These are phyloP conservation scores for Cronartium quercuum DNA, from an alignment of 1,284 basidiomycete genomes.

Conservation along the genomic window DNA sequence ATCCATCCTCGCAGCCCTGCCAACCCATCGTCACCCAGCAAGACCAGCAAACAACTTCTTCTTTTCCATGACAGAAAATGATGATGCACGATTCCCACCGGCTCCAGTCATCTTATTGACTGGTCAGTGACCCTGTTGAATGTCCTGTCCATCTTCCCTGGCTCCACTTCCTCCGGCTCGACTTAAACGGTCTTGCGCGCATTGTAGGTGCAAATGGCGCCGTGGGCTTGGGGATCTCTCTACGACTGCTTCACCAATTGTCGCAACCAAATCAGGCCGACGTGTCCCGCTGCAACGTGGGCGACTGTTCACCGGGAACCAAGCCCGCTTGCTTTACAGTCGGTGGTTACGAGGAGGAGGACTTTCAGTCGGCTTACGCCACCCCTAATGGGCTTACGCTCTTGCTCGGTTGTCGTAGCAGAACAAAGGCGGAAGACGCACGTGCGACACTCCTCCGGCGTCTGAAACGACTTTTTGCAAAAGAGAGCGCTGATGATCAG, in stretches of 20 bases:
- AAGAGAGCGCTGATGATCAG: constrained; percentile 1
- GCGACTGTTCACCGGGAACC: constrained; percentile 8
- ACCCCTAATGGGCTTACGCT: constrained; percentile 48
- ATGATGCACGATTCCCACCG: not conserved
- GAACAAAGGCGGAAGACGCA: constrained; percentile 47
- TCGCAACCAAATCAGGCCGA: constrained; percentile 47
- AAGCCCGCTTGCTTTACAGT: not conserved
- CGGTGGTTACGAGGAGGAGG: not conserved
- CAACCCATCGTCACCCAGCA: too few species aligned
- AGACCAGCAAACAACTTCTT: too few species aligned
- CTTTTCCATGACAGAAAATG: not conserved
- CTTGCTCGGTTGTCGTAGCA: constrained; percentile 49
- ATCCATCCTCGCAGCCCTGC: too few species aligned
- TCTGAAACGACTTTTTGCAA: constrained; percentile 4
- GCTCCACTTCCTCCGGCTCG: not conserved
- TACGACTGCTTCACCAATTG: constrained; percentile 48
- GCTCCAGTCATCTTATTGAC: not conserved
- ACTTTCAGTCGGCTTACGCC: constrained; percentile 44
- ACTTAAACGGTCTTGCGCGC: not conserved
- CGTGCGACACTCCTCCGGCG: constrained; percentile 44
- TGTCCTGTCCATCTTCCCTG: not conserved
- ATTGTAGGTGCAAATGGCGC: constrained; percentile 40
- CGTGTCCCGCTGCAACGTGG: constrained; percentile 39
- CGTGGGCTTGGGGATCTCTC: constrained; percentile 48
- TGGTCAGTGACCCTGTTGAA: not conserved